These are phyloP conservation scores for Davidsoniella virescens DNA, from an alignment of 2,329 filamentous ascomycete species.

Conservation along the genomic window DNA sequence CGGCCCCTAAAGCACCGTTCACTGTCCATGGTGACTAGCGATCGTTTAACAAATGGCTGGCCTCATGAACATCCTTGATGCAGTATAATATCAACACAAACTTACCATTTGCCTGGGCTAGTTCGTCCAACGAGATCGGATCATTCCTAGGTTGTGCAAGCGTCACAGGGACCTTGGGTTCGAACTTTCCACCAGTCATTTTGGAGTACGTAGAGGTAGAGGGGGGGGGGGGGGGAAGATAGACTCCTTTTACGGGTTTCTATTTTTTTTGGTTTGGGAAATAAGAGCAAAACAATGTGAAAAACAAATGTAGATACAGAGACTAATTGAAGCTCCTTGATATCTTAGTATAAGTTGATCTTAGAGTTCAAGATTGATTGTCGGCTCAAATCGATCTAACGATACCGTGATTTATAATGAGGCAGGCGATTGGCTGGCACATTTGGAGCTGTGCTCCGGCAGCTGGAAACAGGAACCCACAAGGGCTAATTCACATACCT, in stretches of 20 bases:
- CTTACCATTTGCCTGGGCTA: slow-evolving; percentile 71
- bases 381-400: too few relatives aligned
- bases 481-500: too few relatives aligned
- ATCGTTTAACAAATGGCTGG: background rate
- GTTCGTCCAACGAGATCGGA: slow-evolving; percentile 61
- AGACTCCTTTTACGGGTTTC: too few relatives aligned
- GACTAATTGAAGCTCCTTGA: too few relatives aligned
- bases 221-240: background rate
- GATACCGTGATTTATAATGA: too few relatives aligned
- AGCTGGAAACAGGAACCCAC: too few relatives aligned
- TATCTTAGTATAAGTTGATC: too few relatives aligned
- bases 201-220: background rate
- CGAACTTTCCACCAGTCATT: slow-evolving; percentile 50
- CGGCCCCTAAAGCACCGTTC: too few relatives aligned
- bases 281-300: background rate
- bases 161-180: slow-evolving; percentile 59
- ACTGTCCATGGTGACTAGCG: background rate
- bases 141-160: slow-evolving; percentile 79
- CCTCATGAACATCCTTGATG: background rate
- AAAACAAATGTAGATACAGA: background rate
- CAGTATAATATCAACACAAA: slow-evolving; percentile 8
- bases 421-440: too few relatives aligned
- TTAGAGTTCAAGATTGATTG: too few relatives aligned
- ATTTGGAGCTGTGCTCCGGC: too few relatives aligned
- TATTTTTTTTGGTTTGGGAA: too few relatives aligned